phyloP scores from a whole-genome alignment of 2,329 filamentous ascomycete species.

The Aspergillus brasiliensis region DNA sequence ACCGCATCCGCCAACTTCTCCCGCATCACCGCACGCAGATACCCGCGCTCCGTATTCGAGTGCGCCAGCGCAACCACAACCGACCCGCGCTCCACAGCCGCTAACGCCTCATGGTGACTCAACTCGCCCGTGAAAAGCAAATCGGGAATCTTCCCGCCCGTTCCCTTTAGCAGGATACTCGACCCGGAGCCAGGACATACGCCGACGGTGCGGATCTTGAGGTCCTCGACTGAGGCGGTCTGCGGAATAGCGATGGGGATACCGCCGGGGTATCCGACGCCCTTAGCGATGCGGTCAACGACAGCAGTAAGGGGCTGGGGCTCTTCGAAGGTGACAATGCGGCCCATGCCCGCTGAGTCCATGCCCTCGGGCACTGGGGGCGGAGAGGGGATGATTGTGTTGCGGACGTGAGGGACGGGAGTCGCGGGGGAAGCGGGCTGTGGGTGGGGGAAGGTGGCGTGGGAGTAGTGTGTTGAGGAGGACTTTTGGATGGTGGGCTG shows the following conservation, averaged over 20 bases:
- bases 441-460: slow-evolving; percentile 43
- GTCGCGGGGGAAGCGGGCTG: slow-evolving; percentile 26
- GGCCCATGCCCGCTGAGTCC: slow-evolving; percentile 62
- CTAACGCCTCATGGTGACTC: slow-evolving; percentile 87
- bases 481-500: slow-evolving; percentile 18
- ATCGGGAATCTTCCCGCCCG: slow-evolving; percentile 59
- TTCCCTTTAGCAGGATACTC: slow-evolving; percentile 66
- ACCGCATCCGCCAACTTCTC: slow-evolving; percentile 65
- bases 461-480: slow-evolving; percentile 40
- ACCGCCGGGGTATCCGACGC: slow-evolving; percentile 67
- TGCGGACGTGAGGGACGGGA: slow-evolving; percentile 54
- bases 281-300: slow-evolving; percentile 62
- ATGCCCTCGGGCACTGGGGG: slow-evolving; percentile 39
- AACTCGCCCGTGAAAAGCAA: slow-evolving; percentile 90
- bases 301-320: slow-evolving; percentile 59
- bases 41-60: slow-evolving; percentile 87
- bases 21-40: slow-evolving; percentile 71
- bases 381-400: slow-evolving; percentile 55
- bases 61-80: slow-evolving; percentile 86
- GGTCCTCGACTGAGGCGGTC: slow-evolving; percentile 54
- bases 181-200: slow-evolving; percentile 90
- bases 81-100: slow-evolving; percentile 79
- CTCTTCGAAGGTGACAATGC: slow-evolving; percentile 57
- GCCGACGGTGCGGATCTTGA: slow-evolving; percentile 69
- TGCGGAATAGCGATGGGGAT: slow-evolving; percentile 68